Base-by-base conservation (phyloP, 345 rosid genomes). In the Pseudoturritis turrita region DNA sequence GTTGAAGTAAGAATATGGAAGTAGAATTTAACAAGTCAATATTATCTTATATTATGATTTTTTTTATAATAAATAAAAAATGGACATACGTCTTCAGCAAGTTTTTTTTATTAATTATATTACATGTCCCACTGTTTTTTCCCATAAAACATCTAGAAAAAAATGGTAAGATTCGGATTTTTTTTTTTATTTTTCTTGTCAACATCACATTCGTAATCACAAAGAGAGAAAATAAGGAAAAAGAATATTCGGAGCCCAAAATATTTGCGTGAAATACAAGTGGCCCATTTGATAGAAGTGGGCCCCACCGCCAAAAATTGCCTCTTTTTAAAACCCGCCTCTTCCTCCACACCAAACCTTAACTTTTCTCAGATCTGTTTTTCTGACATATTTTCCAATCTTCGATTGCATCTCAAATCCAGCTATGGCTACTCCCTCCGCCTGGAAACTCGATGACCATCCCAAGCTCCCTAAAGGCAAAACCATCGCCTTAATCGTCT, bases 381-480 rank as follows among this genome's bases (percentile, higher is more conserved):
- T 29, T 53, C 28, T 57, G 18, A 47, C 9, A 11, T 22, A 14
- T 25, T 14, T 44, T 44, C 7, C 21, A 15, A 0, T 41, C 18
- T 22, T 12, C 57, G 77, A 73, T 73, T 50, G 52, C 51, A 56
- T 73, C 77, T 73, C 77, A 26, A 64, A 23, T 19, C 64, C 39
- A 33, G 50, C 50, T 1, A 88, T 90, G 98, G 87, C 83, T 22
- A 81, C 81, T 80, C 49, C 86, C n/a, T 84, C 83, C 11, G 77
- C 77, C 10, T 91, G 86, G 85, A 84, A 85, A 54, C 75, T 91
- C 85, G 88, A 81, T 69, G 94, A 91, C 78, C 99, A 95, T 70
- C 89, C 88, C 7, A 83, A 77, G 79, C 85, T 95, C 7, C 89
- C 93, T 0, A 91, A 87, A 79, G 91, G 90, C 35, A 95, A 89